Conservation (phyloP, 371 early-diverging fungal genomes). For the Lichtheimia ramosa region DNA sequence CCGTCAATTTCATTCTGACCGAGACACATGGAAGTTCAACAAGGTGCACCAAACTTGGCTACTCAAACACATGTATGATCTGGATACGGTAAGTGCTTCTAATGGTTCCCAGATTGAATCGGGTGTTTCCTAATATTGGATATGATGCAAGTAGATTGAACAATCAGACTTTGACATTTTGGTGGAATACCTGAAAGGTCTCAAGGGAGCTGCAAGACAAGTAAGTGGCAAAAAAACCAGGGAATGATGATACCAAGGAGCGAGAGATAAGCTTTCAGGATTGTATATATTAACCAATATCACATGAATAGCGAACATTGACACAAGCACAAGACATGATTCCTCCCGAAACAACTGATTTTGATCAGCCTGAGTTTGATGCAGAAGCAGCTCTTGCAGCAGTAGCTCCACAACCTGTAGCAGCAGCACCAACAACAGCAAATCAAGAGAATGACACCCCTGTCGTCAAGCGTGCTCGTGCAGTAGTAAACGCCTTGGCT, state of each 20-base stretch:
- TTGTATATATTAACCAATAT: not conserved
- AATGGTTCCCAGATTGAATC: not conserved
- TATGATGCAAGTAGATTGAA: conserved; percentile 14
- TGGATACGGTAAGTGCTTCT: conserved; percentile 14
- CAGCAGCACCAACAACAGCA: conserved; percentile 2
- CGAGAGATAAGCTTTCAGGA: too few species aligned
- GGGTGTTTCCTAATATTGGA: not conserved
- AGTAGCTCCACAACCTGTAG: conserved; percentile 4
- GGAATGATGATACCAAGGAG: too few species aligned
- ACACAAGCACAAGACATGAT: conserved; percentile 30
- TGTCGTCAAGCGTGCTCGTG: conserved; percentile 27
- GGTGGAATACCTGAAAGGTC: conserved; percentile 37
- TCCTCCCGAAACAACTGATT: conserved; percentile 13
- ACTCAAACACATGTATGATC: conserved; percentile 54
- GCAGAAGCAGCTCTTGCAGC: conserved; percentile 42
- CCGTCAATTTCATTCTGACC: conserved; percentile 9
- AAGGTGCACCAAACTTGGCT: conserved; percentile 66
- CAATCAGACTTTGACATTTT: conserved; percentile 34
- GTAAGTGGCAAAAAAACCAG: conserved; percentile 17
- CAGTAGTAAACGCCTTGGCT: conserved; percentile 18
- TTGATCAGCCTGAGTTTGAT: conserved; percentile 42
- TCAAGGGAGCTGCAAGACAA: conserved; percentile 41
- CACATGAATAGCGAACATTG: conserved; percentile 21
- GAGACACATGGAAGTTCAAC: conserved; percentile 59
- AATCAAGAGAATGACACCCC: conserved; percentile 16